Percentiles rank a stretch among this genome's conserved stretches.
Conservation (phyloP, 2,329 filamentous ascomycete genomes). For the Cordyceps cateniannulata region DNA sequence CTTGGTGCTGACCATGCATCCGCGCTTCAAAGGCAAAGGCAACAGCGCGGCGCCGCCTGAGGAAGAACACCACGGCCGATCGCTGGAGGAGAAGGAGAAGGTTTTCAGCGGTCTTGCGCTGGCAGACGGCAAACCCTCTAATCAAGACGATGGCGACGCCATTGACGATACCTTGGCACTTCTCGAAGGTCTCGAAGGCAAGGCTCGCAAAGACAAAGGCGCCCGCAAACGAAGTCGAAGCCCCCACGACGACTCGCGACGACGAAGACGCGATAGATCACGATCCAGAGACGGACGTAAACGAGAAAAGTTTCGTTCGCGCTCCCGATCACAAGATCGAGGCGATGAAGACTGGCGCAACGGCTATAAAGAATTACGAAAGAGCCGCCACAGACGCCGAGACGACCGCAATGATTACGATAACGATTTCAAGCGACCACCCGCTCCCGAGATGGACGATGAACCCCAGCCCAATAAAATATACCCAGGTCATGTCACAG, state of each 20-base stretch:
- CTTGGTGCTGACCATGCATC: slow-evolving; percentile 82
- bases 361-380: slow-evolving; percentile 24
- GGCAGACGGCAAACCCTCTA: slow-evolving; percentile 60
- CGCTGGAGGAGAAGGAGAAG: slow-evolving; percentile 66
- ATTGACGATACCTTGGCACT: slow-evolving; percentile 92
- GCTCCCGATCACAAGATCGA: slow-evolving; percentile 31
- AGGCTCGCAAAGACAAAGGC: slow-evolving; percentile 44
- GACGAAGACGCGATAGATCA: slow-evolving; percentile 34
- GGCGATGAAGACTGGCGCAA: slow-evolving; percentile 42
- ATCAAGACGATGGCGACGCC: slow-evolving; percentile 47
- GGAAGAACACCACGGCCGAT: slow-evolving; percentile 35
- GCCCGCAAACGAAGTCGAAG: slow-evolving; percentile 54
- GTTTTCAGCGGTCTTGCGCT: slow-evolving; percentile 89
- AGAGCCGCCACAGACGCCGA: slow-evolving; percentile 31
- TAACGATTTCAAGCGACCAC: slow-evolving; percentile 58
- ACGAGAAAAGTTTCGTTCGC: slow-evolving; percentile 29
- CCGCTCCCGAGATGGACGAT: slow-evolving; percentile 73
- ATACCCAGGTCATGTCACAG: slow-evolving; percentile 84
- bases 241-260: slow-evolving; percentile 43
- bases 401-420: slow-evolving; percentile 40
- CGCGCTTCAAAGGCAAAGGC: slow-evolving; percentile 67
- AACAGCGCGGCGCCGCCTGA: slow-evolving; percentile 30
- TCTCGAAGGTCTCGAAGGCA: slow-evolving; percentile 77
- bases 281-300: slow-evolving; percentile 35
- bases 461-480: slow-evolving; percentile 75